phyloP scores from a whole-genome alignment of 495 filamentous ascomycete genomes.

The Penicillium coffeae region DNA sequence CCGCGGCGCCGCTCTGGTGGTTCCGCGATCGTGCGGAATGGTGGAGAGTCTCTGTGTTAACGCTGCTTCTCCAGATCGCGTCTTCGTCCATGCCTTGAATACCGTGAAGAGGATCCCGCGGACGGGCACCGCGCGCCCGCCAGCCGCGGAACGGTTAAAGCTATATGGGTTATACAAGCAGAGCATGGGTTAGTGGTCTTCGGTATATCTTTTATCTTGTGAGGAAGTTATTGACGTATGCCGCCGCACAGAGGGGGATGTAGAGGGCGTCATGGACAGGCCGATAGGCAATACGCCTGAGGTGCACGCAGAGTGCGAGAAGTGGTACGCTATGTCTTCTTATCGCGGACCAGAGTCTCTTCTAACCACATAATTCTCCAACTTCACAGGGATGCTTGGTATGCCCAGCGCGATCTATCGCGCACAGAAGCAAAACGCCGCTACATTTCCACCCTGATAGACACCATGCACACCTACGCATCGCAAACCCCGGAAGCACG shows the following conservation, averaged over 20 bases:
- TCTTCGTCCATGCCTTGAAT: constrained; percentile 97
- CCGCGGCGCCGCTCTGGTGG: neutral
- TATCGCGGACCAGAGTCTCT: neutral
- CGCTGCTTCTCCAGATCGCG: constrained; percentile 63
- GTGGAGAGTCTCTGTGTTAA: neutral
- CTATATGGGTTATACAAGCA: constrained; percentile 99
- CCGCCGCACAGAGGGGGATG: constrained; percentile 69
- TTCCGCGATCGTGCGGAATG: neutral
- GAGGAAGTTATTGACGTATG: constrained; percentile 3
- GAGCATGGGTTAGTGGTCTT: constrained; percentile 66
- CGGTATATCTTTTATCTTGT: neutral
- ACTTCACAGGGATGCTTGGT: constrained; percentile 78
- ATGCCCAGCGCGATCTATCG: constrained; percentile 70
- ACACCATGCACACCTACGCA: constrained; percentile 94
- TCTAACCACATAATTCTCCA: neutral
- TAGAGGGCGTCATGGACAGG: constrained; percentile 85
- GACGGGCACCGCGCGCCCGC: constrained; percentile 83
- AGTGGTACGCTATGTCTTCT: constrained; percentile 45
- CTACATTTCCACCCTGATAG: constrained; percentile 88
- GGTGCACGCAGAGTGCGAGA: constrained; percentile 54
- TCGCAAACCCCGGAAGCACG: constrained; percentile 77
- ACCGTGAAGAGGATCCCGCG: constrained; percentile 97
- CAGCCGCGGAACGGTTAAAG: constrained; percentile 75
- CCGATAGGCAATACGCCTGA: constrained; percentile 57
- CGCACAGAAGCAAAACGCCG: constrained; percentile 91